These are phyloP conservation scores for Suillus americanus DNA, from an alignment of 768 basidiomycete species.

Conservation along the genomic window DNA sequence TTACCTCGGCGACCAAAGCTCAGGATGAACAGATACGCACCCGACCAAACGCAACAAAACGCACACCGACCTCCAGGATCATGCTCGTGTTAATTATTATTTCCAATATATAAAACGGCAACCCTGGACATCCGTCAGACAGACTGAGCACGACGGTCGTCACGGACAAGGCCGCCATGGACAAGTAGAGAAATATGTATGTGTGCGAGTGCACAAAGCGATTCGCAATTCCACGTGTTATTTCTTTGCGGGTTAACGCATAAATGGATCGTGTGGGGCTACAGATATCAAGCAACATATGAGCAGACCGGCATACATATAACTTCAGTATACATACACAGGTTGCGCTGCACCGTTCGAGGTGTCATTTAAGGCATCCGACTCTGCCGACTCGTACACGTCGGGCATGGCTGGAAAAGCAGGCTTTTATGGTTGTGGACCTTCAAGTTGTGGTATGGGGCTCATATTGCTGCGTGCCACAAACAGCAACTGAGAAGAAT, in stretches of 20 bases:
- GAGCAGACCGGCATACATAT: conserved; percentile 5
- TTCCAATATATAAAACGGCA: conserved; percentile 89
- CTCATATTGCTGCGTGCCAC: neutral
- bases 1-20: neutral
- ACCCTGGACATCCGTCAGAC: conserved; percentile 79
- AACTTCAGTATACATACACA: conserved; percentile 25
- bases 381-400: conserved; percentile 33
- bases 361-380: conserved; percentile 35
- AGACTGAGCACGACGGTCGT: conserved; percentile 85
- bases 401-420: conserved; percentile 29
- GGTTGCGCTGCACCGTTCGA: conserved; percentile 21
- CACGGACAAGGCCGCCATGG: conserved; percentile 83
- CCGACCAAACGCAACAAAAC: conserved; percentile 90
- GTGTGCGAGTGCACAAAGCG: conserved; percentile 85
- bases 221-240: conserved; percentile 83
- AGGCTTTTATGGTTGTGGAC: conserved; percentile 7
- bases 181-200: conserved; percentile 87
- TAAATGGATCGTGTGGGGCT: conserved; percentile 83
- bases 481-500: neutral
- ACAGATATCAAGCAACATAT: conserved; percentile 20
- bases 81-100: conserved; percentile 86
- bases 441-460: conserved; percentile 9
- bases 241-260: conserved; percentile 79
- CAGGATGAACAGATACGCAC: conserved; percentile 46
- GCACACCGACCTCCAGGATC: conserved; percentile 91